A percentile compares a stretch with the other conserved stretches of the same genome.
Evolutionary conservation across 2,329 filamentous ascomycete species (phyloP).

Genomic region (Talaromyces atroroseus): DNA sequence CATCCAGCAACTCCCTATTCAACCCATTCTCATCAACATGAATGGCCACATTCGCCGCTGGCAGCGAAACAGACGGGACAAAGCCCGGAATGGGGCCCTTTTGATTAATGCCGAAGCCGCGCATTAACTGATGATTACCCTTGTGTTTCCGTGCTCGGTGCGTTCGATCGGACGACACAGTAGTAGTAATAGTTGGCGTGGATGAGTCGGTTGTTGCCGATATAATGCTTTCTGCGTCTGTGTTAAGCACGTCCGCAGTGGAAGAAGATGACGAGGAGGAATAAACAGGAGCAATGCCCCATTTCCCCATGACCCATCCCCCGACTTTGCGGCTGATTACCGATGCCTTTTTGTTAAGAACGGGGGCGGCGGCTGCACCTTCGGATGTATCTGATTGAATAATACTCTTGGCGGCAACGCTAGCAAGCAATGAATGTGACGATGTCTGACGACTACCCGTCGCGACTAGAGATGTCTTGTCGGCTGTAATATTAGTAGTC

Average conservation of each 20-base stretch:
- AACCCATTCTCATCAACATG: constrained; percentile 55
- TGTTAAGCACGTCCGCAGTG: not conserved
- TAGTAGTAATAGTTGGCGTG: constrained; percentile 16
- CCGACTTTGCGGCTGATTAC: constrained; percentile 53
- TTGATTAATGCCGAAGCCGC: constrained; percentile 72
- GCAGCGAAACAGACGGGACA: constrained; percentile 45
- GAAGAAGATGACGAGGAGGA: constrained; percentile 1
- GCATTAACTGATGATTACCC: constrained; percentile 47
- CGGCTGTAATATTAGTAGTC: constrained; percentile 30
- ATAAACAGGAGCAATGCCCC: constrained; percentile 50
- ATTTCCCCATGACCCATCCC: constrained; percentile 60
- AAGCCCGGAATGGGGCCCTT: constrained; percentile 69
- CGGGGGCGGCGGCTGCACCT: constrained; percentile 6
- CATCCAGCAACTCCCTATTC: constrained; percentile 56
- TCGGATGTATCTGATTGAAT: constrained; percentile 16
- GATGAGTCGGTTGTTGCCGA: constrained; percentile 8
- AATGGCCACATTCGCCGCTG: constrained; percentile 39
- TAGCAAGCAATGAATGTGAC: constrained; percentile 32
- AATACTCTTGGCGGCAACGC: constrained; percentile 25
- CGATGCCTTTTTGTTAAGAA: constrained; percentile 21
- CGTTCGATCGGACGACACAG: constrained; percentile 16
- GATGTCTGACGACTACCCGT: constrained; percentile 17
- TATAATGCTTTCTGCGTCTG: constrained; percentile 10
- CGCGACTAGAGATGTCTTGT: constrained; percentile 22
- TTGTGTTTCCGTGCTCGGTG: constrained; percentile 52